Conservation (phyloP, 116 monocot genomes). For the Iris pallida region DNA sequence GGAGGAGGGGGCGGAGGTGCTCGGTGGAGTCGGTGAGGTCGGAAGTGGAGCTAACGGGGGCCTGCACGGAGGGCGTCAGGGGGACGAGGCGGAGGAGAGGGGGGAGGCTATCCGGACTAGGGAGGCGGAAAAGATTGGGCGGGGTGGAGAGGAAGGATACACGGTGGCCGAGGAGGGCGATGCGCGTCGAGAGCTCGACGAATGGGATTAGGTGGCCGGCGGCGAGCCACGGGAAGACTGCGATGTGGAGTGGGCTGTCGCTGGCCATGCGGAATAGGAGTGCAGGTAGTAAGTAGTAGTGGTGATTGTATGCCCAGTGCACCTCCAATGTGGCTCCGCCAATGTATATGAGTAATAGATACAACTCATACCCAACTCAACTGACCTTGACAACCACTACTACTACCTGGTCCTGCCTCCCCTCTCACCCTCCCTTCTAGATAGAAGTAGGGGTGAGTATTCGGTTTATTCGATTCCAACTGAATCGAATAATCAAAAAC, state of each 20-base stretch:
- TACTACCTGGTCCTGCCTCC: too few relatives aligned
- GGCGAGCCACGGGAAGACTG: conserved; percentile 40
- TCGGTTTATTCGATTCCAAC: too few relatives aligned
- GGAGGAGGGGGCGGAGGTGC: background rate
- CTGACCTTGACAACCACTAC: too few relatives aligned
- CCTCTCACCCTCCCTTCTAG: too few relatives aligned
- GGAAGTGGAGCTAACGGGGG: background rate
- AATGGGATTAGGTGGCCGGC: conserved; percentile 33
- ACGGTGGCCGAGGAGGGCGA: conserved; percentile 26
- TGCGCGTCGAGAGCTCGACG: conserved; percentile 28
- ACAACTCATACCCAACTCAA: too few relatives aligned
- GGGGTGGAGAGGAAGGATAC: conserved; percentile 41
- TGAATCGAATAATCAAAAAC: too few relatives aligned
- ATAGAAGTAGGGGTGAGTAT: too few relatives aligned
- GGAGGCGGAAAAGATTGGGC: conserved; percentile 18
- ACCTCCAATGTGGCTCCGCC: too few relatives aligned
- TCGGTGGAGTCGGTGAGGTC: background rate
- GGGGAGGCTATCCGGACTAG: background rate
- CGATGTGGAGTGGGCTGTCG: conserved; percentile 12
- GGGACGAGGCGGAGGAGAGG: conserved; percentile 2
- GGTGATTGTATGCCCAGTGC: too few relatives aligned
- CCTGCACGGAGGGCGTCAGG: background rate
- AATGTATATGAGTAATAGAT: too few relatives aligned
- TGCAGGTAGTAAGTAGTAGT: too few relatives aligned
- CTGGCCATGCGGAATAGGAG: too few relatives aligned